Percentiles rank a stretch among this genome's conserved stretches.
These are phyloP conservation scores for Xylaria flabelliformis DNA, from an alignment of 495 filamentous ascomycete genomes.

Conservation along the genomic window DNA sequence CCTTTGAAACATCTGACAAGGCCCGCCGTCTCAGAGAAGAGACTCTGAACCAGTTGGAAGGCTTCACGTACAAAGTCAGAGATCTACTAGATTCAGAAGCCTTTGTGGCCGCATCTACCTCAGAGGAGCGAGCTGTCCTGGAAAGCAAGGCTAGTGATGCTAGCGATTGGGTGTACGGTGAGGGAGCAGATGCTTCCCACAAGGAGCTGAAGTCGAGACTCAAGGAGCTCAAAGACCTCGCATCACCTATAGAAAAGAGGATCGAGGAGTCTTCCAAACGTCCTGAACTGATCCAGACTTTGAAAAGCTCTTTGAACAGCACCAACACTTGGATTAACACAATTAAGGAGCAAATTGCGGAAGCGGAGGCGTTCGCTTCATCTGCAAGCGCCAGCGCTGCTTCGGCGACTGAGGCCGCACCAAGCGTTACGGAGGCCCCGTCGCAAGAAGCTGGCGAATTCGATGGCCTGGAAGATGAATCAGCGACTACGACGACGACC, in stretches of 20 bases:
- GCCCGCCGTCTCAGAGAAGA: constrained; percentile 82
- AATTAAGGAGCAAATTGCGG: constrained; percentile 57
- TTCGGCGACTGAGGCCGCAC: constrained; percentile 48
- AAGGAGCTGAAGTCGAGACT: constrained; percentile 74
- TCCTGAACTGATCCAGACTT: constrained; percentile 66
- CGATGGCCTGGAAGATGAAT: constrained; percentile 68
- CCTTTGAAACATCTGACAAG: constrained; percentile 83
- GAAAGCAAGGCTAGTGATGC: constrained; percentile 68
- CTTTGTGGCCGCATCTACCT: constrained; percentile 73
- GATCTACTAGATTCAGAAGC: constrained; percentile 78
- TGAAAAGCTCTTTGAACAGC: constrained; percentile 67
- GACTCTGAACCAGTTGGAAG: constrained; percentile 88
- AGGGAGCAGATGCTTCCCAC: constrained; percentile 75
- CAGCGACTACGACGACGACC: constrained; percentile 48
- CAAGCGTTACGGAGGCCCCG: constrained; percentile 49
- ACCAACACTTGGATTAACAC: constrained; percentile 57
- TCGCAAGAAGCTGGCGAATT: constrained; percentile 54
- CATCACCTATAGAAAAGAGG: constrained; percentile 70
- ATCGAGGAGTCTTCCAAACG: constrained; percentile 70
- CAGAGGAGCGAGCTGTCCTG: constrained; percentile 65
- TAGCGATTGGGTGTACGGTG: constrained; percentile 90
- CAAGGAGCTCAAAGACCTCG: constrained; percentile 72
- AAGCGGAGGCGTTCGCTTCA: constrained; percentile 55
- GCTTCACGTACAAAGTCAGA: constrained; percentile 87
- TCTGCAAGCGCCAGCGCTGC: constrained; percentile 49